Percentiles rank a stretch among this genome's conserved stretches.
Evolutionary conservation across 768 basidiomycete genomes (phyloP).

Genomic region (Mycena metata): DNA sequence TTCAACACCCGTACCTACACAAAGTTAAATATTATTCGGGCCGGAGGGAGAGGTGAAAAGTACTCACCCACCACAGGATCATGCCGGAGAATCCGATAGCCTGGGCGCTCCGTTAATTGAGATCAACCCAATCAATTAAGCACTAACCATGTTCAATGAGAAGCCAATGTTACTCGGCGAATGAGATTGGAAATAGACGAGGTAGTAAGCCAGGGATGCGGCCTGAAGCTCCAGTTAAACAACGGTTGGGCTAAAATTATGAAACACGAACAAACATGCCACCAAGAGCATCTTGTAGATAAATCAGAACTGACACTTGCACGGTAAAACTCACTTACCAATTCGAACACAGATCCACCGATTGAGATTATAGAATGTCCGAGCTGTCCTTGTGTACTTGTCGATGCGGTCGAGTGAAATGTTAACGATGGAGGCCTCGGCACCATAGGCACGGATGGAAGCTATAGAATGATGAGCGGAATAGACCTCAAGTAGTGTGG

Average conservation of each 20-base stretch:
- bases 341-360: constrained; percentile 56
- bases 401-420: constrained; percentile 57
- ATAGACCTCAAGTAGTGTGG: too few species aligned
- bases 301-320: background rate
- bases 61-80: constrained; percentile 55
- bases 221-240: constrained; percentile 13
- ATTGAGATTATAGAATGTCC: constrained; percentile 56
- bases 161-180: constrained; percentile 52
- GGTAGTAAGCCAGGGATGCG: constrained; percentile 57
- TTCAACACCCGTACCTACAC: constrained; percentile 42
- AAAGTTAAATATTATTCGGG: background rate
- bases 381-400: constrained; percentile 51
- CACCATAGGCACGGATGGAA: constrained; percentile 65
- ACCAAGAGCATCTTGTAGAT: constrained; percentile 52
- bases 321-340: background rate
- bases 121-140: background rate
- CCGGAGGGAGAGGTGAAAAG: background rate
- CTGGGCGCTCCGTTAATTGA: constrained; percentile 1
- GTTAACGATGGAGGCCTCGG: constrained; percentile 52
- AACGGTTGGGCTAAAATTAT: background rate
- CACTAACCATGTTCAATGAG: constrained; percentile 55
- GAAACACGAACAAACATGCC: constrained; percentile 53
- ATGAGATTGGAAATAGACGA: constrained; percentile 53
- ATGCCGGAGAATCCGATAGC: constrained; percentile 60
- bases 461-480: constrained; percentile 23